Evolutionary conservation across 2,329 filamentous ascomycete genomes (phyloP), one percentile per base, ranked within the genome.

Genomic region (Herpotrichia juniperi): DNA sequence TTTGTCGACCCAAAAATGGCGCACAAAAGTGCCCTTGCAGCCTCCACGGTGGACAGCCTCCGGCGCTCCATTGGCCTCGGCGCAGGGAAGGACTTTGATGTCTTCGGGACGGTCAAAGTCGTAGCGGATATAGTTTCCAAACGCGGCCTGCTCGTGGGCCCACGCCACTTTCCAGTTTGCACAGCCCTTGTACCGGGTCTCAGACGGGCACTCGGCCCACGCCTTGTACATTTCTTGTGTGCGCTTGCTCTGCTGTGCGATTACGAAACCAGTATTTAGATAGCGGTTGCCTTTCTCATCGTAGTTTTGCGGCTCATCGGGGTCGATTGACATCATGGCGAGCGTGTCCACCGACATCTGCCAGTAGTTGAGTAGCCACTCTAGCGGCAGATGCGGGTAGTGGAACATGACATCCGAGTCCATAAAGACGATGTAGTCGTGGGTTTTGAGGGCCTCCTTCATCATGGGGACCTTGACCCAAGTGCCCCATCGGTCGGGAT

Each of bases 351-450:
- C 59, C 28, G 67, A 73, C 59, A 81, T 73, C 50, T 78, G 73
- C 79, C 79, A 81, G 55, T 79, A 76, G 64, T 79, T 79, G 56
- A 81, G 68, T 3, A 81, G 74, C 76, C 78, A 81, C 59, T 81
- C 79, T 26, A 81, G 55, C 4, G 79, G 79, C 2, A 81, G 66
- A 32, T 79, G 72, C 1, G 75, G 74, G 56, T 81, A 74, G 35
- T 75, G 72, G 54, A 81, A 77, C 53, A 79, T 73, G 54, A 77
- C 77, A 51, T 81, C 79, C n/a, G 76, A 75, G 64, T 81, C 79
- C 61, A 81, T 69, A 57, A 81, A 81, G 53, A 81, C 72, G 11
- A 74, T 71, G 63, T 81, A 76, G 7, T 75, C 69, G 53, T 75
- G 70, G 7, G 69, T 72, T 46, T 74, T 71, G 56, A 74, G 70